phyloP scores from a whole-genome alignment of 148 eudicot genomes.

The Chenopodium formosanum region DNA sequence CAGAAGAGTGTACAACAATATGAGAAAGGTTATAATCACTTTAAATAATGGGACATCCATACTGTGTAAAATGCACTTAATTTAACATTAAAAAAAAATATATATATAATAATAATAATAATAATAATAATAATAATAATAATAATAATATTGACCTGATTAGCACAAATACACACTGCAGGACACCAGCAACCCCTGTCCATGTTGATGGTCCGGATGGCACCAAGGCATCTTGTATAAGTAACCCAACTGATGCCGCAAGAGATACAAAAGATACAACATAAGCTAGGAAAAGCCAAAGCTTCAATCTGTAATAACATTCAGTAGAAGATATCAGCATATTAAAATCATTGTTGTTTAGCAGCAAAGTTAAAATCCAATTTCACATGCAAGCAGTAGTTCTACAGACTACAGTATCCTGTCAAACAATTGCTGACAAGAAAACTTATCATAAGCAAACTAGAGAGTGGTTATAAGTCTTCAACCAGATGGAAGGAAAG shows the following conservation, averaged over 20 bases:
- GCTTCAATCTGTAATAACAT: conserved; percentile 68
- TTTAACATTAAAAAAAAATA: background rate
- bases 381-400: background rate
- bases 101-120: too few relatives aligned
- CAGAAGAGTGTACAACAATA: background rate
- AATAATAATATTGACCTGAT: conserved; percentile 48
- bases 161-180: conserved; percentile 86
- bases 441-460: background rate
- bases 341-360: background rate
- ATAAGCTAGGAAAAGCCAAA: conserved; percentile 96
- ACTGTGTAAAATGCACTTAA: background rate
- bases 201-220: conserved; percentile 79
- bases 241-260: conserved; percentile 90
- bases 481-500: background rate
- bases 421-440: background rate
- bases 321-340: conserved; percentile 8
- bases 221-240: conserved; percentile 83
- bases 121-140: too few relatives aligned
- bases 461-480: background rate
- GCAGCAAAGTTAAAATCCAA: background rate
- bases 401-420: background rate
- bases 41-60: background rate
- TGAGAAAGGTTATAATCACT: background rate
- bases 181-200: conserved; percentile 94
- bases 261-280: conserved; percentile 87